These are phyloP conservation scores for Blastobotrys americana DNA, from an alignment of 805 yeast species.

Conservation along the genomic window DNA sequence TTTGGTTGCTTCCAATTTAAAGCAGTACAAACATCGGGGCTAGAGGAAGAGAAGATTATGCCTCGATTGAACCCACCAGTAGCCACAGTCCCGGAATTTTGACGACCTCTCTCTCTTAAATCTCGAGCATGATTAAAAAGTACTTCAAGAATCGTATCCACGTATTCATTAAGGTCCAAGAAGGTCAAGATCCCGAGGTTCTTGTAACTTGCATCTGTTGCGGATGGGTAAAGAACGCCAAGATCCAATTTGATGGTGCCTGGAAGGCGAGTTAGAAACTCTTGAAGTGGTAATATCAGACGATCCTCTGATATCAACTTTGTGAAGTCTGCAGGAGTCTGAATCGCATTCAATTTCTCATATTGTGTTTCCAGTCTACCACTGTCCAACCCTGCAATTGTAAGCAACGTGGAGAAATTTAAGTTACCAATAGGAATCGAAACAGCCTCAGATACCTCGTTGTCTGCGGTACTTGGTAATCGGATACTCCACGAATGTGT, in stretches of 20 bases:
- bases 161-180: constrained; percentile 59
- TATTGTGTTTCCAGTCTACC: constrained; percentile 21
- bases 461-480: background rate
- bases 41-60: constrained; percentile 75
- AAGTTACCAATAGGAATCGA: constrained; percentile 57
- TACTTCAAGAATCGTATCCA: constrained; percentile 62
- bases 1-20: constrained; percentile 98
- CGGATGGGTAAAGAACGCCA: constrained; percentile 68
- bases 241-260: constrained; percentile 58
- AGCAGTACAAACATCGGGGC: constrained; percentile 85
- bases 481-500: constrained; percentile 15
- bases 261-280: constrained; percentile 50
- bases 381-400: constrained; percentile 1
- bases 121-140: constrained; percentile 70
- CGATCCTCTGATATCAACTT: constrained; percentile 37
- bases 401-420: constrained; percentile 20
- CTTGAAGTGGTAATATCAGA: constrained; percentile 51
- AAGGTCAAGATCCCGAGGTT: constrained; percentile 28
- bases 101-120: constrained; percentile 19
- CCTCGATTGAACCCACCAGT: constrained; percentile 42
- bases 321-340: constrained; percentile 34
- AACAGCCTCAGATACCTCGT: constrained; percentile 25
- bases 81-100: constrained; percentile 13
- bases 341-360: constrained; percentile 23
- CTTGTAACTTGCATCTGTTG: constrained; percentile 27